Conservation (phyloP, 805 yeast species). For the Yueomyces sp. region DNA sequence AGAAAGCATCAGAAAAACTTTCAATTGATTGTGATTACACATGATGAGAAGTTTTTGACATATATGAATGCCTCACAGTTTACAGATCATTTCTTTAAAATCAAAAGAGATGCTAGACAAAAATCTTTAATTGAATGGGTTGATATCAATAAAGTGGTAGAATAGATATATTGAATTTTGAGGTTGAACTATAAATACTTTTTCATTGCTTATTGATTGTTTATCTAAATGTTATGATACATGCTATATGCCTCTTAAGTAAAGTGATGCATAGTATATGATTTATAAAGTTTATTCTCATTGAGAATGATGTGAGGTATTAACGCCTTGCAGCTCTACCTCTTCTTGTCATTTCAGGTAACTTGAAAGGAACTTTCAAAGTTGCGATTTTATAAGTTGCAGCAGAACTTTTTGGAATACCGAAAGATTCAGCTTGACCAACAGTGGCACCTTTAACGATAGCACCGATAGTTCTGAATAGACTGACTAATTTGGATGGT, state of each 20-base stretch:
- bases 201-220: too few relatives aligned
- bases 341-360: conserved; percentile 71
- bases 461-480: conserved; percentile 78
- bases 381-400: conserved; percentile 65
- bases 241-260: too few relatives aligned
- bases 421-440: conserved; percentile 63
- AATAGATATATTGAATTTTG: neutral
- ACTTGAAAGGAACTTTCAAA: conserved; percentile 75
- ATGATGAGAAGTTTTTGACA: conserved; percentile 80
- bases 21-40: conserved; percentile 91
- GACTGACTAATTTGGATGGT: conserved; percentile 52
- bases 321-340: conserved; percentile 29
- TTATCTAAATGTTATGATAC: too few relatives aligned
- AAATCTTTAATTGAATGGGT: conserved; percentile 61
- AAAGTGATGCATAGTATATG: neutral
- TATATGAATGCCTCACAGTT: conserved; percentile 77
- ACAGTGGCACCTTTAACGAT: conserved; percentile 54
- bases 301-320: neutral
- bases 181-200: neutral
- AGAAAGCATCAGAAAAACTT: conserved; percentile 74
- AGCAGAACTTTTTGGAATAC: conserved; percentile 47
- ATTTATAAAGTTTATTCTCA: neutral
- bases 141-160: conserved; percentile 26
- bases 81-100: conserved; percentile 76
- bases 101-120: conserved; percentile 69